Evolutionary conservation across 495 filamentous ascomycete species (phyloP), one percentile per base, ranked within the genome.

Genomic region (Rhizodiscina lignyota): DNA sequence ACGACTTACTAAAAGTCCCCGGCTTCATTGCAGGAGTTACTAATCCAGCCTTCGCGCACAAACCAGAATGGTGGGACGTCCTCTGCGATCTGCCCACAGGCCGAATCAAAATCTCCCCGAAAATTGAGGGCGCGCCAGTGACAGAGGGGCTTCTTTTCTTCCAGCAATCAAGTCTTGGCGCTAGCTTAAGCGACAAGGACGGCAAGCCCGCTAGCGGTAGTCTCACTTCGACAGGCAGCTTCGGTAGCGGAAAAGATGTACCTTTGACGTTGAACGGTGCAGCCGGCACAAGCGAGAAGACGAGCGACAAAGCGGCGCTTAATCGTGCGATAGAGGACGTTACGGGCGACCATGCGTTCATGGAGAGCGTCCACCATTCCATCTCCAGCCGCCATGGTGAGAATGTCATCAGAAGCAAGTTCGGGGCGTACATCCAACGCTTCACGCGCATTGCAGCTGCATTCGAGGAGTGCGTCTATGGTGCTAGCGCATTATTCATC

Each of bases 1-100:
- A 99, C 45, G 89, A 96, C 51, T 70, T 99, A 4, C 66, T 96
- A 21, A 81, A 83, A 41, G 91, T 99, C 1, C 86, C 91, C 15
- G 89, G 89, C 5, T 99, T 99, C 52, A 91, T 99, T 48, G 89
- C 89, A 15, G 89, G 89, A 39, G 89, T 99, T 13, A 99, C 89
- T 2, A 99, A 99, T 55, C 89, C 86, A 5, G 83, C 80, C 0
- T 96, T 99, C 54, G 83, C 85, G 40, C 73, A 86, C 45, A 87
- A 94, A 47, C 79, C 79, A 0, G 85, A 93, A 48, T 99, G 89
- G 89, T 99, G 89, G 89, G 89, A 99, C 56, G 54, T 99, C 5
- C 66, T 99, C 12, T 99, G 89, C 52, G 89, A 99, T 52, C 63
- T 99, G 20, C 78, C 83, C 2, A 85, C 76, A 2, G 89, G 89